A percentile compares a stretch with the other conserved stretches of the same genome.
Evolutionary conservation across 352 stramenopile species (phyloP).

Genomic region (Pythium oligandrum): DNA sequence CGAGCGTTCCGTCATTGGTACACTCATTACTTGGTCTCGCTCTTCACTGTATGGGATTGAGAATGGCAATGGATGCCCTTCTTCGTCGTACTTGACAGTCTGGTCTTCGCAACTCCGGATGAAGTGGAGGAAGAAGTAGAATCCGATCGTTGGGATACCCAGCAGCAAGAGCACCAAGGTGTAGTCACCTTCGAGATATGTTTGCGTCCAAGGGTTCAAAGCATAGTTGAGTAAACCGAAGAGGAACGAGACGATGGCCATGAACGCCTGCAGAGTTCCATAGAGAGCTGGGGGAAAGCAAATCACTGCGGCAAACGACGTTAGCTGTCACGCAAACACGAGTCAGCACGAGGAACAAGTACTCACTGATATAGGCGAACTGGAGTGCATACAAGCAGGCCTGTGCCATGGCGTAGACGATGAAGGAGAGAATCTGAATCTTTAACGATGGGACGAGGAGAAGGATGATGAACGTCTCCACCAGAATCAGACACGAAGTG

Average conservation of each 20-base stretch:
- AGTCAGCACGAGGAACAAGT: neutral
- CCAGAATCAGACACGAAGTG: slow-evolving; percentile 47
- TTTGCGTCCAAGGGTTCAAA: slow-evolving; percentile 70
- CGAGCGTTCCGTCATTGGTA: no score
- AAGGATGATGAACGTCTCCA: slow-evolving; percentile 61
- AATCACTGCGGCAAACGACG: slow-evolving; percentile 46
- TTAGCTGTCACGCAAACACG: neutral
- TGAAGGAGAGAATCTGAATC: slow-evolving; percentile 59
- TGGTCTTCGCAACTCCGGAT: slow-evolving; percentile 63
- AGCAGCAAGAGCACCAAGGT: slow-evolving; percentile 50
- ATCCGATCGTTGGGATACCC: slow-evolving; percentile 38
- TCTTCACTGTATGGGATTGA: no score
- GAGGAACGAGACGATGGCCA: slow-evolving; percentile 59
- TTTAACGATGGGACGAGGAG: slow-evolving; percentile 55
- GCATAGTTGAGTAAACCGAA: slow-evolving; percentile 73
- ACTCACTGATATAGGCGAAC: slow-evolving; percentile 83
- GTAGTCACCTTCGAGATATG: slow-evolving; percentile 64
- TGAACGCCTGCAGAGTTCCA: slow-evolving; percentile 71
- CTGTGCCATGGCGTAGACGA: slow-evolving; percentile 74
- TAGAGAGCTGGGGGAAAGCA: slow-evolving; percentile 75
- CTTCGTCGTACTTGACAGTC: no score
- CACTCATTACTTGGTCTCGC: no score
- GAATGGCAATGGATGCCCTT: no score
- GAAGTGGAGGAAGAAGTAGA: slow-evolving; percentile 65
- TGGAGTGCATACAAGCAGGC: slow-evolving; percentile 75